These are phyloP conservation scores for Talaromyces verruculosus DNA, from an alignment of 2,329 filamentous ascomycete species.

Conservation along the genomic window DNA sequence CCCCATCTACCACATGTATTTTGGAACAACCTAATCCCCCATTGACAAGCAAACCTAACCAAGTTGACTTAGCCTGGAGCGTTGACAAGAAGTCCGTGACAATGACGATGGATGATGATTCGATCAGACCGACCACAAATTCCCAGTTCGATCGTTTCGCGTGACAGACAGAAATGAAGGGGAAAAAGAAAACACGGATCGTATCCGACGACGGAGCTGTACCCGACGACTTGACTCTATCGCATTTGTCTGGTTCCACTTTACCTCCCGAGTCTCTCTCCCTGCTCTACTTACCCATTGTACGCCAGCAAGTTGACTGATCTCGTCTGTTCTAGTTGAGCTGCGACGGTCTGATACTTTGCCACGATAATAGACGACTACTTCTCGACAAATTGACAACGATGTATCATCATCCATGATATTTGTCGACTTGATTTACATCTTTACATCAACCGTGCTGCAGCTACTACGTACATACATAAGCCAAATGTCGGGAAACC, in stretches of 20 bases:
- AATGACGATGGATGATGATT: conserved; percentile 8
- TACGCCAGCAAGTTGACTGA: not conserved
- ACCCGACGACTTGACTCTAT: conserved; percentile 4
- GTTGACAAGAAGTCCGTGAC: not conserved
- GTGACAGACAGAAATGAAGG: conserved; percentile 7
- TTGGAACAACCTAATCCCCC: conserved; percentile 5
- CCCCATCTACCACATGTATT: conserved; percentile 7
- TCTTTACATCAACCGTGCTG: not conserved
- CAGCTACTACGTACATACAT: not conserved
- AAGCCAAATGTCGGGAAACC: not conserved
- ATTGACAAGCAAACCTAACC: conserved; percentile 3
- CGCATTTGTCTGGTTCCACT: conserved; percentile 8
- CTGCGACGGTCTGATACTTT: not conserved
- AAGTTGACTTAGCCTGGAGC: not conserved
- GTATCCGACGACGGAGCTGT: not conserved
- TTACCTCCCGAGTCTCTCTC: too few relatives aligned
- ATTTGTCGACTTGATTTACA: not conserved
- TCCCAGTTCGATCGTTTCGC: not conserved
- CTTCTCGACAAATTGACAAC: not conserved
- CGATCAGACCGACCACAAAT: not conserved
- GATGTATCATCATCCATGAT: too few relatives aligned
- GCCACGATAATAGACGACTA: not conserved
- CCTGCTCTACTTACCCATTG: not conserved
- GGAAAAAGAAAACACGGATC: conserved; percentile 1
- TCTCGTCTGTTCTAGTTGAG: not conserved